Evolutionary conservation across 148 eudicot genomes (phyloP).

Genomic region (Camellia japonica): DNA sequence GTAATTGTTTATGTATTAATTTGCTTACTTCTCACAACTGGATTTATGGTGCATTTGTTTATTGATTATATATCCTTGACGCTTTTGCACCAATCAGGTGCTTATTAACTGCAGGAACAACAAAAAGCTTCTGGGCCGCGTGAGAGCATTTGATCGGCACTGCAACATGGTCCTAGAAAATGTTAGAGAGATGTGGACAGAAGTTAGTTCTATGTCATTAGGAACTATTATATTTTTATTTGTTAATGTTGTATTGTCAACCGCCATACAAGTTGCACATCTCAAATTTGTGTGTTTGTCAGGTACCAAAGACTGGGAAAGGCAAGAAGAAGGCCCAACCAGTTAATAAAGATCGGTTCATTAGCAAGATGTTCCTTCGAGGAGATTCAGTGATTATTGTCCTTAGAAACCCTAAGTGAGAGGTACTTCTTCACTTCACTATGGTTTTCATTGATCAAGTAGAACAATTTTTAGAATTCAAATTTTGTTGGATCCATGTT

Average conservation of each 20-base stretch:
- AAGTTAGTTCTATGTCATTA: constrained; percentile 39
- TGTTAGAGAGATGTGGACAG: constrained; percentile 90
- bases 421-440: constrained; percentile 6
- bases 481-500: neutral
- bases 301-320: constrained; percentile 92
- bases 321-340: constrained; percentile 90
- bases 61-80: neutral
- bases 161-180: constrained; percentile 83
- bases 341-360: constrained; percentile 82
- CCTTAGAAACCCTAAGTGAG: constrained; percentile 76
- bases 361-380: constrained; percentile 92
- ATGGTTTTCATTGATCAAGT: neutral
- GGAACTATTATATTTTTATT: neutral
- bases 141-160: constrained; percentile 75
- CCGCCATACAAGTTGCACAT: neutral
- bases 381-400: constrained; percentile 93
- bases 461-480: neutral
- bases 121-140: constrained; percentile 73
- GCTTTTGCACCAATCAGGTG: constrained; percentile 38
- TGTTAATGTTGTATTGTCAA: neutral
- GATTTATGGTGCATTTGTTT: neutral
- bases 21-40: neutral
- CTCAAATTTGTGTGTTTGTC: neutral
- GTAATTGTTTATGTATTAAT: neutral
- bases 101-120: constrained; percentile 94